Conservation (phyloP, 202 grass and related monocot genomes). For the Zoysia matrella region DNA sequence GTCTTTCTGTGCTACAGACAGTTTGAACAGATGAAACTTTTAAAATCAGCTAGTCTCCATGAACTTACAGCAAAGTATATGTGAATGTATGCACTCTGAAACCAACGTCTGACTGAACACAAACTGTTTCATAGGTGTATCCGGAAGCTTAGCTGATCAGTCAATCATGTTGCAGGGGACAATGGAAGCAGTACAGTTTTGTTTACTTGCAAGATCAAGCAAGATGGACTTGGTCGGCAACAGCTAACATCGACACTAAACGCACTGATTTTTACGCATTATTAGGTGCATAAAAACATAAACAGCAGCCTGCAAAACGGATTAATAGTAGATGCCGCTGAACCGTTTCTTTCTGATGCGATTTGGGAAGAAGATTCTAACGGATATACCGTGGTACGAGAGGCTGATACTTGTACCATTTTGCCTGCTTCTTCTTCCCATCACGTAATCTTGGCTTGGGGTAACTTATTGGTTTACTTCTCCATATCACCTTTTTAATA, state of each 20-base stretch:
- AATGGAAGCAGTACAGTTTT: constrained; percentile 3
- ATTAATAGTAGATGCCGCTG: not conserved
- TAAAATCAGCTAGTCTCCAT: not conserved
- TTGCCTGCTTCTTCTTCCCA: too few relatives aligned
- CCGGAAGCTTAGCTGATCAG: not conserved
- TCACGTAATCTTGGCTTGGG: too few relatives aligned
- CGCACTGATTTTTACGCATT: not conserved
- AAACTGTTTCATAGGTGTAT: not conserved
- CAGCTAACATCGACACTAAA: not conserved
- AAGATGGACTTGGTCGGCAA: constrained; percentile 23
- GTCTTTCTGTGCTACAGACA: not conserved
- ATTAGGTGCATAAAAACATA: not conserved
- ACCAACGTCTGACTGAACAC: not conserved
- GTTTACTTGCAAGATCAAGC: not conserved
- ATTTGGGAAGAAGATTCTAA: constrained; percentile 9
- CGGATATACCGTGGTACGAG: constrained; percentile 28
- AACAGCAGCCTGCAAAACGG: not conserved
- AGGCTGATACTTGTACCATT: not conserved
- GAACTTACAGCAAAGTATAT: not conserved
- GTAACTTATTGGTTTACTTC: too few relatives aligned
- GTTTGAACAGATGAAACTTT: not conserved
- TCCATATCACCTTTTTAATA: too few relatives aligned
- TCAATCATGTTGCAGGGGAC: not conserved
- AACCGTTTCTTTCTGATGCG: not conserved
- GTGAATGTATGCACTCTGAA: not conserved